Evolutionary conservation across 1,139 yeast genomes (phyloP).

Genomic region (Meyerozyma elateridarum): DNA sequence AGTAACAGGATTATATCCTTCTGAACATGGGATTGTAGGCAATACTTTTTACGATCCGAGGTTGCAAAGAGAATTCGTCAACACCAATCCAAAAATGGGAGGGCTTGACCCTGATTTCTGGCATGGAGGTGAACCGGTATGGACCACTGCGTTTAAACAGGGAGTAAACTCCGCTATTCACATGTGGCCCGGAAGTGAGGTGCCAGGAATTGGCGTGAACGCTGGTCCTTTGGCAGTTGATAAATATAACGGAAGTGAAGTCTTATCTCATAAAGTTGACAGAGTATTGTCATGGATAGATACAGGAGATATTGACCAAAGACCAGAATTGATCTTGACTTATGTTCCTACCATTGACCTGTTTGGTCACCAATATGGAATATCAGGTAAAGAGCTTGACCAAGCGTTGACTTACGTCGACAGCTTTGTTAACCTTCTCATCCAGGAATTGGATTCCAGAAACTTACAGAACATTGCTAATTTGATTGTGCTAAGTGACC

Average conservation of each 20-base stretch:
- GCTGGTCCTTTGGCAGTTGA: conserved; percentile 54
- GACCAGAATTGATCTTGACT: conserved; percentile 78
- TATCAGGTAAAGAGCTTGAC: conserved; percentile 53
- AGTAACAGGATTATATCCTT: conserved; percentile 80
- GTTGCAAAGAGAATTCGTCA: conserved; percentile 53
- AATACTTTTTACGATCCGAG: conserved; percentile 72
- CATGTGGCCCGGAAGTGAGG: conserved; percentile 97
- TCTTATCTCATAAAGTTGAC: conserved; percentile 50
- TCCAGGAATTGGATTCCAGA: conserved; percentile 45
- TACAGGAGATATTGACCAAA: conserved; percentile 31
- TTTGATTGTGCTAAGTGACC: conserved; percentile 77
- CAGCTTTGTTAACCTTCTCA: conserved; percentile 47
- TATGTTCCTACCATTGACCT: conserved; percentile 81
- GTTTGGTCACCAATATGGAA: conserved; percentile 69
- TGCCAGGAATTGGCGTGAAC: conserved; percentile 40
- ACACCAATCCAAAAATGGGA: conserved; percentile 55
- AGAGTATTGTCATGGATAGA: conserved; percentile 69
- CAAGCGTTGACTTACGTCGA: conserved; percentile 63
- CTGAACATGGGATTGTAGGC: conserved; percentile 83
- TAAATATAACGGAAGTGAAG: conserved; percentile 59
- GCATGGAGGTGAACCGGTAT: conserved; percentile 83
- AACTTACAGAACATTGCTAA: conserved; percentile 65
- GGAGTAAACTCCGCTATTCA: conserved; percentile 74
- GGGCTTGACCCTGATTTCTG: conserved; percentile 63
- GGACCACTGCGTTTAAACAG: conserved; percentile 72